phyloP scores from a whole-genome alignment of 1,284 basidiomycete genomes.

The Thecaphora thlaspeos region DNA sequence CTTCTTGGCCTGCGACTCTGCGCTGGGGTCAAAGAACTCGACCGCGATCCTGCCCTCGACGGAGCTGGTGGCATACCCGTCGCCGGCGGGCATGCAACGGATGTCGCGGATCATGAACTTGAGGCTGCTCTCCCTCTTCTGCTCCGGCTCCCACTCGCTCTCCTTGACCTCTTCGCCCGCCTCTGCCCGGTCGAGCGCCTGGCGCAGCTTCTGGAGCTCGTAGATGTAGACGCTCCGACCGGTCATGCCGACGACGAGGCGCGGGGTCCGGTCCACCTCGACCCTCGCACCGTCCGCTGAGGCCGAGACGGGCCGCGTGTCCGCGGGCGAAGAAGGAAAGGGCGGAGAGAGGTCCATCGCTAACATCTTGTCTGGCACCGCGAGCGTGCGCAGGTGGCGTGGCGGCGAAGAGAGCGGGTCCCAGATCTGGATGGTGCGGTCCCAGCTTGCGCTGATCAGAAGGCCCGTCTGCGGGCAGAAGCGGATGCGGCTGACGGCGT shows the following conservation, averaged over 20 bases:
- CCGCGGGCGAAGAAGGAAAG: conserved; percentile 2
- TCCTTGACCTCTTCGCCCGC: conserved; percentile 14
- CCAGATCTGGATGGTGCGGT: conserved; percentile 45
- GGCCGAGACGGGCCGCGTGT: not conserved
- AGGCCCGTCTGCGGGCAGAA: conserved; percentile 33
- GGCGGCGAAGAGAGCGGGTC: conserved; percentile 2
- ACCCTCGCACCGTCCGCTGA: not conserved
- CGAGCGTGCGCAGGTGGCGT: conserved; percentile 24
- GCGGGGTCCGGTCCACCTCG: conserved; percentile 22
- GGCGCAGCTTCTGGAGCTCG: conserved; percentile 29
- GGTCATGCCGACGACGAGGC: conserved; percentile 47
- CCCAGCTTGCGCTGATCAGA: conserved; percentile 36
- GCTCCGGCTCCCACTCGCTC: conserved; percentile 56
- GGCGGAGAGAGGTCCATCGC: conserved; percentile 48
- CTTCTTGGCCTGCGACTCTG: conserved; percentile 74
- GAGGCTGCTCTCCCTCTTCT: conserved; percentile 83
- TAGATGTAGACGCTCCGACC: conserved; percentile 44
- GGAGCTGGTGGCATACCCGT: conserved; percentile 88
- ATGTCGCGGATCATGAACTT: conserved; percentile 92
- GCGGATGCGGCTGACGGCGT: conserved; percentile 38
- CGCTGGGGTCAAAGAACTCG: conserved; percentile 87
- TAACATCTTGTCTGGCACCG: conserved; percentile 47
- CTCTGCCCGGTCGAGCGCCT: conserved; percentile 14
- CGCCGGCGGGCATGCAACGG: conserved; percentile 85
- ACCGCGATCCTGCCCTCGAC: conserved; percentile 96